These are phyloP conservation scores for Fusarium caatingaense DNA, from an alignment of 2,329 filamentous ascomycete species.

Conservation along the genomic window DNA sequence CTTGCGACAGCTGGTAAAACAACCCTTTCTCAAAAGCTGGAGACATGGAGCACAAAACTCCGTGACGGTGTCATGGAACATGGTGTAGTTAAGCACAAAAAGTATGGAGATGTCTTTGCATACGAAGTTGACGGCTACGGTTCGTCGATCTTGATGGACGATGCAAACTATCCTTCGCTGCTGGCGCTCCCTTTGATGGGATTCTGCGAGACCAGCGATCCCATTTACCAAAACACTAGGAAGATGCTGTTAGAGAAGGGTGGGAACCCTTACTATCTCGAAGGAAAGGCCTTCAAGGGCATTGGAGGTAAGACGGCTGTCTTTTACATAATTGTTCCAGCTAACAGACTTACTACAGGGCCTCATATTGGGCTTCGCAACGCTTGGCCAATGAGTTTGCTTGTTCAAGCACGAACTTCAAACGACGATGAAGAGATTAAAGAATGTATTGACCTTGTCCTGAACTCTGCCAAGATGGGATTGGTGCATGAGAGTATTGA, in stretches of 20 bases:
- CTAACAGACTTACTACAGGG: conserved; percentile 50
- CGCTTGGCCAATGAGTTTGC: conserved; percentile 96
- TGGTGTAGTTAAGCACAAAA: conserved; percentile 80
- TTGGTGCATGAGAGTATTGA: conserved; percentile 93
- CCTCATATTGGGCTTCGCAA: conserved; percentile 84
- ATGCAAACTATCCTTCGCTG: conserved; percentile 86
- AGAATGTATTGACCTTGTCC: conserved; percentile 77
- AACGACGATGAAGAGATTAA: conserved; percentile 85
- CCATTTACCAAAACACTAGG: conserved; percentile 88
- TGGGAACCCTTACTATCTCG: conserved; percentile 90
- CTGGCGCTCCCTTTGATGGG: conserved; percentile 83
- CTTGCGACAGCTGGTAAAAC: conserved; percentile 71
- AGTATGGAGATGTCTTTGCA: conserved; percentile 83
- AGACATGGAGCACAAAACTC: conserved; percentile 71
- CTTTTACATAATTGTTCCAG: neutral
- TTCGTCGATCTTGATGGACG: conserved; percentile 85
- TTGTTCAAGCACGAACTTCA: conserved; percentile 91
- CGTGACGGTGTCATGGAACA: conserved; percentile 84
- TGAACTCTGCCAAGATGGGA: conserved; percentile 79
- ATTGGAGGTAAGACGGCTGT: conserved; percentile 76
- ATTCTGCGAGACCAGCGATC: conserved; percentile 73
- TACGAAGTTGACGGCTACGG: conserved; percentile 92
- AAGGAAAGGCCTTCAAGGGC: conserved; percentile 80
- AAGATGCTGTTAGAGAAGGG: conserved; percentile 76
- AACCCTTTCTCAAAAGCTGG: conserved; percentile 65